Evolutionary conservation across 352 stramenopile genomes (phyloP).

Genomic region (Globisporangium spiculum): DNA sequence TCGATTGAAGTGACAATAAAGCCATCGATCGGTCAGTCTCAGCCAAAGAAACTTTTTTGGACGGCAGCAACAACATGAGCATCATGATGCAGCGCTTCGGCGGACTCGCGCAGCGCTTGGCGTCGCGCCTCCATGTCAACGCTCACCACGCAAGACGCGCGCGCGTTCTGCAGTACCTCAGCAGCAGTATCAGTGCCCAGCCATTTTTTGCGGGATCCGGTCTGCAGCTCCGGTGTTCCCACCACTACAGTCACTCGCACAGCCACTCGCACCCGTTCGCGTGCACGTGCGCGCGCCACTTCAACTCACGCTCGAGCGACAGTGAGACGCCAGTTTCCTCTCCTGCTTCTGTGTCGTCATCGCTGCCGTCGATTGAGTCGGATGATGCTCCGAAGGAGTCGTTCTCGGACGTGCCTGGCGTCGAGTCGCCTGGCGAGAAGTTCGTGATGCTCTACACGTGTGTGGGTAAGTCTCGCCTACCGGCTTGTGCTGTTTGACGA

Average conservation of each 20-base stretch:
- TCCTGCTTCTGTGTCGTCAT: not conserved
- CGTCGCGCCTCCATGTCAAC: not conserved
- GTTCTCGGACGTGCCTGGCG: conserved; percentile 43
- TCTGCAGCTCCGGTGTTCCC: not conserved
- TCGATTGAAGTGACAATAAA: too few relatives aligned
- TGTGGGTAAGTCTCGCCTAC: conserved; percentile 34
- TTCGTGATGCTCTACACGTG: conserved; percentile 99
- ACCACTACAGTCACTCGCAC: not conserved
- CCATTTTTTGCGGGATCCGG: not conserved
- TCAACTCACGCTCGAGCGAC: conserved; percentile 6
- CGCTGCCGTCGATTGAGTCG: not conserved
- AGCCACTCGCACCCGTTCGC: conserved; percentile 5
- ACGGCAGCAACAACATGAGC: not conserved
- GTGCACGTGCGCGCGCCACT: conserved; percentile 1
- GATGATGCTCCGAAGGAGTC: not conserved
- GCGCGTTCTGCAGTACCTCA: not conserved
- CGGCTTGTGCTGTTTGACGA: not conserved
- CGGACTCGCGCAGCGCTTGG: conserved; percentile 1
- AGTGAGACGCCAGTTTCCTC: not conserved
- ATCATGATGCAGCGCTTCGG: not conserved
- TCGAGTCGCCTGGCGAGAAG: conserved; percentile 88
- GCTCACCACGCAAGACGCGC: not conserved
- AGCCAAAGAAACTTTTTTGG: not conserved
- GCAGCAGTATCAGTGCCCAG: not conserved
- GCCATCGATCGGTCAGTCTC: too few relatives aligned